phyloP scores from a whole-genome alignment of 2,329 filamentous ascomycete species.

The Pleurostoma richardsiae region DNA sequence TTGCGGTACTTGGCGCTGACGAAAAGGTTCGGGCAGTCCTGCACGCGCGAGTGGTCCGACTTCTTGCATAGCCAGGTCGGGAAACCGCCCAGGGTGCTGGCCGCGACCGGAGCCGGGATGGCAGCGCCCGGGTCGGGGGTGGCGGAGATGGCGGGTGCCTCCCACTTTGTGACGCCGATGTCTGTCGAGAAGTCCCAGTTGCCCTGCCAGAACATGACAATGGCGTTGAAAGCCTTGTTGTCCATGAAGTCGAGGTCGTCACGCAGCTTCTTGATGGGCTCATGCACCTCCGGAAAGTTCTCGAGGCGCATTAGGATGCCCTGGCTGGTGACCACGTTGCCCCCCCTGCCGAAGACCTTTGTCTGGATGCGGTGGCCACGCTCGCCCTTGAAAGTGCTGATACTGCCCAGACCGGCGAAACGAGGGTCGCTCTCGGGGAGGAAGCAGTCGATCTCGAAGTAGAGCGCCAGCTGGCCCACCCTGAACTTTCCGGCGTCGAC shows the following conservation, averaged over 20 bases:
- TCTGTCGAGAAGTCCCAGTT: conserved; percentile 12
- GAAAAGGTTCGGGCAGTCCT: conserved; percentile 21
- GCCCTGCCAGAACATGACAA: conserved; percentile 2
- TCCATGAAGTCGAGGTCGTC: not conserved
- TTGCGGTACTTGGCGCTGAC: conserved; percentile 15
- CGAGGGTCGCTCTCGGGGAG: conserved; percentile 13
- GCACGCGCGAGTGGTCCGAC: conserved; percentile 16
- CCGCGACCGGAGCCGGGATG: not conserved
- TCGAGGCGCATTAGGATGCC: conserved; percentile 9
- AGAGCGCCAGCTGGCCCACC: conserved; percentile 13
- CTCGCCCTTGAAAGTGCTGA: conserved; percentile 8
- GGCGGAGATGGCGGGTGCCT: not conserved
- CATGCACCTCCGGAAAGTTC: conserved; percentile 11
- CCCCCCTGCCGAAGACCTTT: conserved; percentile 3
- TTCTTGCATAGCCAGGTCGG: conserved; percentile 15
- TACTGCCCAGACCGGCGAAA: not conserved
- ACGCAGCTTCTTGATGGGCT: not conserved
- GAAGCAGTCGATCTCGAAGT: conserved; percentile 20
- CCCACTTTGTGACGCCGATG: conserved; percentile 17
- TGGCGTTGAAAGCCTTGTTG: not conserved
- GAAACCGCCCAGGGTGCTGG: conserved; percentile 4
- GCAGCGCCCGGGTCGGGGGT: not conserved
- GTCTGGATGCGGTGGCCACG: conserved; percentile 14
- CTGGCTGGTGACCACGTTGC: conserved; percentile 13
- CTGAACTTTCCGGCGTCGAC: conserved; percentile 10